Conservation (phyloP, 2,329 filamentous ascomycete genomes). For the Neopestalotiopsis sp. region DNA sequence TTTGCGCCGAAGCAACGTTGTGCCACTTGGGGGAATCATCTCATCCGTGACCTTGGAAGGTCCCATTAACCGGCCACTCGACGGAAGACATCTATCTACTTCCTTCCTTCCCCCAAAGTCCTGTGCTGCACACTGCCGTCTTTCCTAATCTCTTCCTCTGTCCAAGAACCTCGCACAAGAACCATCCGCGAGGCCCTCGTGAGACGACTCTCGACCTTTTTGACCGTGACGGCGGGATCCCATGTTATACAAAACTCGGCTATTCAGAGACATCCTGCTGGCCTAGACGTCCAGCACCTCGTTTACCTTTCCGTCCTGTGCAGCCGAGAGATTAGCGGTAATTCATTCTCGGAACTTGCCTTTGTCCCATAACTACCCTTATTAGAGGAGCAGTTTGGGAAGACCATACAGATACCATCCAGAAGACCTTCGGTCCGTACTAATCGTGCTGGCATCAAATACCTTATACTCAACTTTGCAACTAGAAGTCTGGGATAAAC, state of each 20-base stretch:
- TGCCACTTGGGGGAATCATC: slow-evolving; percentile 25
- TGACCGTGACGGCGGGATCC: slow-evolving; percentile 42
- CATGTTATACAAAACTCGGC: slow-evolving; percentile 43
- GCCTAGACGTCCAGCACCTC: slow-evolving; percentile 31
- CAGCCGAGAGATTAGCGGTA: slow-evolving; percentile 34
- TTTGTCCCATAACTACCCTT: slow-evolving; percentile 27
- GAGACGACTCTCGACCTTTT: slow-evolving; percentile 36
- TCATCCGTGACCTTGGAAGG: slow-evolving; percentile 23
- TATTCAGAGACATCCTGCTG: slow-evolving; percentile 41
- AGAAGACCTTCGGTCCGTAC: neutral
- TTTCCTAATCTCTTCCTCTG: slow-evolving; percentile 25
- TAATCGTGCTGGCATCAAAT: neutral
- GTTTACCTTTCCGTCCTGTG: slow-evolving; percentile 28
- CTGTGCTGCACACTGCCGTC: slow-evolving; percentile 27
- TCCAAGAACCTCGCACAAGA: slow-evolving; percentile 31
- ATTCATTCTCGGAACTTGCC: slow-evolving; percentile 34
- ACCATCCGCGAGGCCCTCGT: slow-evolving; percentile 35
- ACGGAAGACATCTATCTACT: slow-evolving; percentile 14
- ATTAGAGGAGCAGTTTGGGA: slow-evolving; percentile 26
- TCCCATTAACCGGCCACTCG: slow-evolving; percentile 23
- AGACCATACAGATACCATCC: slow-evolving; percentile 22
- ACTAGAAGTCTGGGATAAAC: neutral
- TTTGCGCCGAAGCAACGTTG: slow-evolving; percentile 28
- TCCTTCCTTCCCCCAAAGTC: slow-evolving; percentile 16
- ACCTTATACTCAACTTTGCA: neutral